A percentile compares a stretch with the other conserved stretches of the same genome.
These are phyloP conservation scores for Beauveria sp. DNA, from an alignment of 2,329 filamentous ascomycete genomes.

Conservation along the genomic window DNA sequence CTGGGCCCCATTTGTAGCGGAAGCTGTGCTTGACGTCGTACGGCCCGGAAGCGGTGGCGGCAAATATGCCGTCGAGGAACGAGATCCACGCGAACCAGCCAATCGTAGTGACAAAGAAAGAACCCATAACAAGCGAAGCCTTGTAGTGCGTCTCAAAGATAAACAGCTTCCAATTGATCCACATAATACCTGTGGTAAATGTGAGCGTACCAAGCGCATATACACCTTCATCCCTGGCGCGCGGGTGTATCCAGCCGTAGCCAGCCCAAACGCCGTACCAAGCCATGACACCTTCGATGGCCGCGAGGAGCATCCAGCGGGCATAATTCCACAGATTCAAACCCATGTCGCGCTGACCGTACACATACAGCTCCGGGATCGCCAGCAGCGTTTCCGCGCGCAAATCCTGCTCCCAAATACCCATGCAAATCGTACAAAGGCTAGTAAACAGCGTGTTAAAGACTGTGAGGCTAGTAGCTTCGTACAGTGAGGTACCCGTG, in stretches of 20 bases:
- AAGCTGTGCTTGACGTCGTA: slow-evolving; percentile 68
- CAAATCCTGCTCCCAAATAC: slow-evolving; percentile 88
- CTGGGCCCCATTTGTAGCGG: slow-evolving; percentile 56
- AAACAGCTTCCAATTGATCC: slow-evolving; percentile 72
- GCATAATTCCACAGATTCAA: slow-evolving; percentile 70
- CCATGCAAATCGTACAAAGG: slow-evolving; percentile 78
- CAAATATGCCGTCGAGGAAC: slow-evolving; percentile 60
- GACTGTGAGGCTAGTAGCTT: slow-evolving; percentile 77
- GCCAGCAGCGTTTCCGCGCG: slow-evolving; percentile 79
- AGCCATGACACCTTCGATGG: slow-evolving; percentile 63
- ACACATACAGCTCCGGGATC: slow-evolving; percentile 82
- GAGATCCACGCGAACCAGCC: slow-evolving; percentile 72
- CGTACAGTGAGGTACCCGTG: slow-evolving; percentile 85
- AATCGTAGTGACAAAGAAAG: slow-evolving; percentile 49
- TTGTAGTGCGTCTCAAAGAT: slow-evolving; percentile 75
- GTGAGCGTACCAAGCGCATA: slow-evolving; percentile 68
- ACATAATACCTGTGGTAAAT: slow-evolving; percentile 61
- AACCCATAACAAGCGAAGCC: slow-evolving; percentile 51
- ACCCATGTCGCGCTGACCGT: slow-evolving; percentile 64
- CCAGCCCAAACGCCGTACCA: slow-evolving; percentile 58
- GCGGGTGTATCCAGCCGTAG: slow-evolving; percentile 39
- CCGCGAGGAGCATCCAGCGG: slow-evolving; percentile 70
- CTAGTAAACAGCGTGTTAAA: slow-evolving; percentile 95
- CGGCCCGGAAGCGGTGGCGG: slow-evolving; percentile 33
- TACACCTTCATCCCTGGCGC: slow-evolving; percentile 56